Evolutionary conservation across 176 grass and related monocot genomes (phyloP).

Genomic region (Cenchrus purpureus): DNA sequence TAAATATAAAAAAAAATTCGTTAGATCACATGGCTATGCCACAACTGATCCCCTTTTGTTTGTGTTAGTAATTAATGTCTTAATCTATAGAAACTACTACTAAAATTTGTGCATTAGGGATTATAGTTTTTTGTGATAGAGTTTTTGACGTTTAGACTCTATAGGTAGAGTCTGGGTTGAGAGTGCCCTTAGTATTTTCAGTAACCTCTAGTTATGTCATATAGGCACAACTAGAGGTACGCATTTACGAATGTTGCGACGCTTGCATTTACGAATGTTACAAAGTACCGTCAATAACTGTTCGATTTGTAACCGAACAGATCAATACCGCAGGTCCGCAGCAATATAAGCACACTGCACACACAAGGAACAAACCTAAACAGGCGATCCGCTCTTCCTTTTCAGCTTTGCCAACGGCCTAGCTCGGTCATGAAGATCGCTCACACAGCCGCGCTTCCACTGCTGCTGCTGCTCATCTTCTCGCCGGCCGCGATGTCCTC

Average conservation of each 20-base stretch:
- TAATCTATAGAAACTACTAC: no score
- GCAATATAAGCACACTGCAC: neutral
- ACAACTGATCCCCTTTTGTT: no score
- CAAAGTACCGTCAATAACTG: neutral
- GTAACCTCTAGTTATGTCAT: neutral
- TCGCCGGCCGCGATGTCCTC: constrained; percentile 12
- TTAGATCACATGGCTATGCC: no score
- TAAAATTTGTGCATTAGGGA: no score
- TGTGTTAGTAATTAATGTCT: no score
- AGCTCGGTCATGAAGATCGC: constrained; percentile 25
- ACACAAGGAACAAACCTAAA: no score
- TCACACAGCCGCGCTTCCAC: neutral
- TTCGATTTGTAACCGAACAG: constrained; percentile 13
- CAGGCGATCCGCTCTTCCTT: neutral
- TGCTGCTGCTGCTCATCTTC: constrained; percentile 7
- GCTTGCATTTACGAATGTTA: constrained; percentile 7
- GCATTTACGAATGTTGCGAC: no score
- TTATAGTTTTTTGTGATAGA: no score
- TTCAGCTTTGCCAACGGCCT: neutral
- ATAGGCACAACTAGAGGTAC: neutral
- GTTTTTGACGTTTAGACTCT: no score
- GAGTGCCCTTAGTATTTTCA: neutral
- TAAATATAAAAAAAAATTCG: no score
- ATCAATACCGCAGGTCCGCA: no score
- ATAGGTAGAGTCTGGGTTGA: no score